Base-by-base conservation (phyloP, 768 basidiomycete species). In the Fibroporia radiculosa region DNA sequence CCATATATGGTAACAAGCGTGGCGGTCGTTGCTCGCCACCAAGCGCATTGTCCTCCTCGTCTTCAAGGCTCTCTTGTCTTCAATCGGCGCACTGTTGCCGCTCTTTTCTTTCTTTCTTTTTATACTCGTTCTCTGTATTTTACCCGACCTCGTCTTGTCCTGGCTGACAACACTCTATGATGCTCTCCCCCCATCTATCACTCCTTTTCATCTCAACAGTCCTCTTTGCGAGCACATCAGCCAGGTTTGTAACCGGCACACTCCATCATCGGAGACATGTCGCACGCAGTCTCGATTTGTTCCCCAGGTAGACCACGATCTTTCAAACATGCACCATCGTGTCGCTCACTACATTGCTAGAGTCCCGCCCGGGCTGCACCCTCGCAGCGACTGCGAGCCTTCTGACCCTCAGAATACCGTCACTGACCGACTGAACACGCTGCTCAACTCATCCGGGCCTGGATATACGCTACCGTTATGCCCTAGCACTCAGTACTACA, bases 381-480 rank as follows among this genome's bases (percentile, higher is more conserved):
- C 51, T 13, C 56, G 60, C 11, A 56, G 34, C 19, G 53, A 53
- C 16, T 66, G 65, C 49, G 55, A 63, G 20, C 44, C 65, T n/a
- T 68, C 82, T 18, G 67, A 79, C 51, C 82, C 85, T 5, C 63
- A 69, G 6, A 77, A 79, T 26, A 76, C 81, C 16, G 48, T 77
- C 2, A 80, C 84, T 3, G 73, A 79, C 57, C 75, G 82, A 16
- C 60, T 88, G 46, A 84, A 88, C 58, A 65, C 59, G 0, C 72
- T 81, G 27, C 72, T 88, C 35, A 77, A 74, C 47, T 73, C 78
- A 4, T 79, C 80, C 16, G 83, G 85, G 11, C 57, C 74, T 33
- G 82, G 80, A 20, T 91, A 78, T 58, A 67, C 69, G 5, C 72
- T 93, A 4, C 67, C 64, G 12, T 70, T 93, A 3, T 93, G 90